A percentile compares a stretch with the other conserved stretches of the same genome.
Evolutionary conservation across 352 stramenopile species (phyloP).

Genomic region (Globisporangium cederbergense): DNA sequence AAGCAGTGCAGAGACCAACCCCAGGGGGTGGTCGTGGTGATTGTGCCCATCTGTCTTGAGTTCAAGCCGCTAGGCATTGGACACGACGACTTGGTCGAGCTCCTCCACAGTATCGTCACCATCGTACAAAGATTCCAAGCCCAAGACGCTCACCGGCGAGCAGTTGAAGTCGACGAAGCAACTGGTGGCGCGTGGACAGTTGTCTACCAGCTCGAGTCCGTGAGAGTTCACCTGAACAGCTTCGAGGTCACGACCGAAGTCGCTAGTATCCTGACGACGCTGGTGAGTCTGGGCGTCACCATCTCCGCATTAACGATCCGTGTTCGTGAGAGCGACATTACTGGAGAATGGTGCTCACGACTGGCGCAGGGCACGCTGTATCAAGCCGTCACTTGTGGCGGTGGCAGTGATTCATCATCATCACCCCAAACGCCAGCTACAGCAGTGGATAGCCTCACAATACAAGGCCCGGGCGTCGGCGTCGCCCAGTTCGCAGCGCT

Average conservation of each 20-base stretch:
- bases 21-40: neutral
- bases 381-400: neutral
- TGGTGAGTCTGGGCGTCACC: constrained; percentile 1
- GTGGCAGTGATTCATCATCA: neutral
- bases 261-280: neutral
- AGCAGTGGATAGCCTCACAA: neutral
- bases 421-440: neutral
- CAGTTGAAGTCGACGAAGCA: neutral
- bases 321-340: constrained; percentile 1
- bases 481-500: constrained; percentile 5
- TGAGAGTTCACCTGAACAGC: constrained; percentile 11
- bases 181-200: neutral
- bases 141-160: neutral
- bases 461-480: neutral
- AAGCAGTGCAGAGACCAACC: neutral
- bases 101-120: constrained; percentile 1
- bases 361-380: constrained; percentile 1
- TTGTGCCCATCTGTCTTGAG: constrained; percentile 1
- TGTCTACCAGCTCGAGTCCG: neutral
- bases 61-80: constrained; percentile 1
- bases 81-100: neutral
- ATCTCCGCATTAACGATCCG: neutral
- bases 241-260: constrained; percentile 7
- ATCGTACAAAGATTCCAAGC: neutral
- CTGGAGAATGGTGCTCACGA: constrained; percentile 1